phyloP scores from a whole-genome alignment of 225 moss, liverwort and hornwort genomes.

The Takakia lepidozioides region DNA sequence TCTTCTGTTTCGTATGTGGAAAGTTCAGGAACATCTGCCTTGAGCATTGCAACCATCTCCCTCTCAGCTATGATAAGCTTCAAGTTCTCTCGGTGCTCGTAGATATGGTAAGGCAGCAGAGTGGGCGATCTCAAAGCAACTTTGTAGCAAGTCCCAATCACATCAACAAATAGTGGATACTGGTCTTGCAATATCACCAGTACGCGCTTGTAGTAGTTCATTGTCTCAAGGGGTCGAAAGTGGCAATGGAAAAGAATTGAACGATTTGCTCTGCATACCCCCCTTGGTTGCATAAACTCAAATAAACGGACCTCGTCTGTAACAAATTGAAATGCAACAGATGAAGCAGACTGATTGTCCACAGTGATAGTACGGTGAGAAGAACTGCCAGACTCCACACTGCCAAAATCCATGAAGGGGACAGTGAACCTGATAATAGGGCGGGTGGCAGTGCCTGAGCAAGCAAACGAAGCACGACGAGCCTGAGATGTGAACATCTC shows the following conservation, averaged over 20 bases:
- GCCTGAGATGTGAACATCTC: conserved; percentile 90
- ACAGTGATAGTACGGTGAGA: conserved; percentile 66
- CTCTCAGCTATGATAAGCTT: conserved; percentile 67
- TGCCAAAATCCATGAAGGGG: conserved; percentile 89
- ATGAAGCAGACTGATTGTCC: conserved; percentile 74
- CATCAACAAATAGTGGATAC: conserved; percentile 76
- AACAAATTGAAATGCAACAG: conserved; percentile 72
- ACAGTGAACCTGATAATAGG: conserved; percentile 69
- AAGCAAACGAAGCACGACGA: conserved; percentile 92
- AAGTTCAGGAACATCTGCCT: conserved; percentile 33
- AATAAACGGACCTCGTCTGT: conserved; percentile 64
- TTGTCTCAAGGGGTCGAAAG: conserved; percentile 61
- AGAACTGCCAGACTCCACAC: conserved; percentile 64
- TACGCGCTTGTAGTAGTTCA: conserved; percentile 81
- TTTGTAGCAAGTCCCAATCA: conserved; percentile 72
- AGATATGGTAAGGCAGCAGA: conserved; percentile 76
- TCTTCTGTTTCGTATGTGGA: conserved; percentile 10
- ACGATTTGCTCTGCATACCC: conserved; percentile 42
- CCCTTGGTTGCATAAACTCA: conserved; percentile 58
- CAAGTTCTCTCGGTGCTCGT: conserved; percentile 83
- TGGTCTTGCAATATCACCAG: conserved; percentile 74
- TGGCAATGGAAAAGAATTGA: conserved; percentile 66
- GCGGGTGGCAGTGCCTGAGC: conserved; percentile 91
- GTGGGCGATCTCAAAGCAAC: conserved; percentile 69
- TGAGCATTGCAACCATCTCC: conserved; percentile 39